A percentile compares a stretch with the other conserved stretches of the same genome.
Conservation (phyloP, 208 protist genomes). For the Acanthamoeba quina region DNA sequence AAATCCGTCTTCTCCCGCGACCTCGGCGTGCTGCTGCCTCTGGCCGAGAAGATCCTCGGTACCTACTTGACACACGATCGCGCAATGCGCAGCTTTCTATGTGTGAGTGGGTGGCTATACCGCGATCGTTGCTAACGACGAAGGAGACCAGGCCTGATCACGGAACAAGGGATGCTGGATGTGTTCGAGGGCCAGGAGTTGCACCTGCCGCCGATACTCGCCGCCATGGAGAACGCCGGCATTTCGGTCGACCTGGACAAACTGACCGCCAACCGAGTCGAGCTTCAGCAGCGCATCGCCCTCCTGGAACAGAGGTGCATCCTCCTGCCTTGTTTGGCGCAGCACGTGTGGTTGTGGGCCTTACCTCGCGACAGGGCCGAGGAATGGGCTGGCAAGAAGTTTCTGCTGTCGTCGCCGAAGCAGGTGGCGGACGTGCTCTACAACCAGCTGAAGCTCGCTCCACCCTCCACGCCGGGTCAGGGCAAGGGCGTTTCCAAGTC, state of each 20-base stretch:
- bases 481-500: background rate
- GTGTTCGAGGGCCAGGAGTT: constrained; percentile 56
- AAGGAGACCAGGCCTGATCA: background rate
- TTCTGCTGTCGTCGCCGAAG: constrained; percentile 16
- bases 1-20: background rate
- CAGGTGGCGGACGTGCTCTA: constrained; percentile 68
- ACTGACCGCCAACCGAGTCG: constrained; percentile 16
- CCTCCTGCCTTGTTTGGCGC: too few relatives aligned
- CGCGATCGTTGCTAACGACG: too few relatives aligned
- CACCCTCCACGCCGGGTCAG: background rate
- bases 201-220: constrained; percentile 43
- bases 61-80: background rate
- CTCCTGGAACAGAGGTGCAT: constrained; percentile 34
- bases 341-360: too few relatives aligned
- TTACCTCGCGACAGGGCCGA: background rate
- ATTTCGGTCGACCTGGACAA: constrained; percentile 44
- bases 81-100: too few relatives aligned
- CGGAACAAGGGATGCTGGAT: background rate
- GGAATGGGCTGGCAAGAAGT: constrained; percentile 38
- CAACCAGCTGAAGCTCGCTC: constrained; percentile 25
- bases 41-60: constrained; percentile 36
- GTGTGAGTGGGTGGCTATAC: too few relatives aligned
- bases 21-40: background rate
- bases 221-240: constrained; percentile 46
- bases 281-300: constrained; percentile 19